A percentile compares a stretch with the other conserved stretches of the same genome.
phyloP scores from a whole-genome alignment of 1,139 yeast genomes.

The Pneumocystis canis region DNA sequence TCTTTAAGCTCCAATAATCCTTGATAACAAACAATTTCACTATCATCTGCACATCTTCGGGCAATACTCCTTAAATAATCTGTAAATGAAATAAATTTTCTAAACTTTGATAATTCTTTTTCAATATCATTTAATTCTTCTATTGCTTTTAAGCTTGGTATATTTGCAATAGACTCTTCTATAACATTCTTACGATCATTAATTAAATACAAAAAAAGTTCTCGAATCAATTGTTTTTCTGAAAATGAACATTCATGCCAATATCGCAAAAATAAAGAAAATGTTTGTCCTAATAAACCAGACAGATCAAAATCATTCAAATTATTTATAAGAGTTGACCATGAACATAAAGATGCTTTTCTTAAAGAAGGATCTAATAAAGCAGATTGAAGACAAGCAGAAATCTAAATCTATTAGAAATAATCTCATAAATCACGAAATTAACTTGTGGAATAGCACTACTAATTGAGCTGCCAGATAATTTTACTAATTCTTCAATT shows the following conservation, averaged over 20 bases:
- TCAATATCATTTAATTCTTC: conserved; percentile 18
- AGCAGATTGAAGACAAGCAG: conserved; percentile 74
- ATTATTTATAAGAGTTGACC: conserved; percentile 42
- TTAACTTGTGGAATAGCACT: conserved; percentile 55
- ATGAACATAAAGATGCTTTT: conserved; percentile 48
- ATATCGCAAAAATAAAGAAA: conserved; percentile 48
- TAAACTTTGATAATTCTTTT: not conserved
- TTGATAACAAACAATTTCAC: conserved; percentile 63
- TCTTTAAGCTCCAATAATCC: conserved; percentile 53
- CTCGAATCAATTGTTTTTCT: conserved; percentile 35
- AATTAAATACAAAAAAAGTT: conserved; percentile 26
- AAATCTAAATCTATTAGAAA: conserved; percentile 32
- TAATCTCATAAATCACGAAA: not conserved
- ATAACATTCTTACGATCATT: conserved; percentile 14
- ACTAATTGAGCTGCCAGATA: conserved; percentile 48
- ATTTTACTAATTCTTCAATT: conserved; percentile 48
- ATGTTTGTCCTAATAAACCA: conserved; percentile 40
- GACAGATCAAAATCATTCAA: conserved; percentile 40
- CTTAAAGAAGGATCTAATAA: conserved; percentile 51
- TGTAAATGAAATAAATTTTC: conserved; percentile 4
- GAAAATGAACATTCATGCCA: conserved; percentile 39
- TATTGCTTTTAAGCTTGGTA: conserved; percentile 19
- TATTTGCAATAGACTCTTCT: conserved; percentile 13
- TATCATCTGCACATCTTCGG: conserved; percentile 48
- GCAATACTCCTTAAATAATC: conserved; percentile 35